Evolutionary conservation across 225 moss, liverwort and hornwort species (phyloP), one percentile per base, ranked within the genome.

Genomic region (Bryoerythrophyllum caledonicum): DNA sequence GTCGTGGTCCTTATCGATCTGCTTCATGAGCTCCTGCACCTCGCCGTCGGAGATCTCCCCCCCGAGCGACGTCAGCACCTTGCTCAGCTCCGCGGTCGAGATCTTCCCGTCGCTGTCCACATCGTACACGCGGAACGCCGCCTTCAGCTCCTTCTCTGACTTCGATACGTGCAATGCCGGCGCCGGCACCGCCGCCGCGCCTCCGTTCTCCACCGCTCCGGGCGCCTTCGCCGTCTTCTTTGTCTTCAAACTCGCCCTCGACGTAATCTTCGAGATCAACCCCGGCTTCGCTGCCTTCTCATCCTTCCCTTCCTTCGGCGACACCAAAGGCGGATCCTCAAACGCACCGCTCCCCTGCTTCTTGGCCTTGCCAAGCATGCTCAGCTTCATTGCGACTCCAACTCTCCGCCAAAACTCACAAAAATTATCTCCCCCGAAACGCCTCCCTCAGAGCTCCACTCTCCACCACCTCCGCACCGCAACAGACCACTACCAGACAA

Each of bases 1-100:
- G 35, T 88, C 85, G 17, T 68, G 63, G 40, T 88, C 81, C 67
- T 67, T 83, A 49, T 88, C 88, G 20, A 79, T 81, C 60, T 81
- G 76, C 21, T 68, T 79, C 85, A 88, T 88, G 4, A 88, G 79
- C 76, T 44, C 53, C 34, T 9, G 25, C 5, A 85, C 56, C 2
- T 88, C 88, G 27, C 76, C 58, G 8, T 88, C 81, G 26, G 88
- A 66, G 24, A 86, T 78, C 8, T 38, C 67, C 19, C 83, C 81
- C 16, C 74, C 83, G 0, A 88, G 85, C 5, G 79, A 79, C 19
- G 83, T 76, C 13, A 88, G 64, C 7, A 88, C 74, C 1, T 65
- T 67, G 11, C 65, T 43, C 16, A 88, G 55, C 70, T 88, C 88
- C 19, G 59, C 4, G 0, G 4, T 38, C 2, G 85, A 88, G 20